phyloP scores from a whole-genome alignment of 306 rosid genomes.

The Lathyrus oleraceus region DNA sequence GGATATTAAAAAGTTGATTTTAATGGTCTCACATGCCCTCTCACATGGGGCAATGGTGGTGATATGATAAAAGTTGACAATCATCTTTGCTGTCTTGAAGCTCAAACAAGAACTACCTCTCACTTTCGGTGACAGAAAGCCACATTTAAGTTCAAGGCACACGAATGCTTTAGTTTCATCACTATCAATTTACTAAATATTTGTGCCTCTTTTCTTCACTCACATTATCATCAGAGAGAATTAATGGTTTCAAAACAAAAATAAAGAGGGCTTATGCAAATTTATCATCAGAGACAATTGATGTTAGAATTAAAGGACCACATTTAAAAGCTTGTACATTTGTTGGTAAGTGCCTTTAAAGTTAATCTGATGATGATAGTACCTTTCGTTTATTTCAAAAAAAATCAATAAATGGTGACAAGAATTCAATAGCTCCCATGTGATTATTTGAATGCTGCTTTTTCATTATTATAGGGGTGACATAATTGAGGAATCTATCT shows the following conservation, averaged over 20 bases:
- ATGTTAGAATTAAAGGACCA: conserved; percentile 37
- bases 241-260: background rate
- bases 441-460: conserved; percentile 32
- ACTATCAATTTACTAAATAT: conserved; percentile 43
- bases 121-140: conserved; percentile 43
- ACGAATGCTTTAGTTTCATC: conserved; percentile 60
- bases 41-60: conserved; percentile 36
- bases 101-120: conserved; percentile 38
- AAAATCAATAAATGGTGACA: conserved; percentile 23
- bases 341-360: conserved; percentile 32
- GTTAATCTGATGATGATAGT: conserved; percentile 27
- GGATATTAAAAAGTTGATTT: background rate
- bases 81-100: conserved; percentile 18
- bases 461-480: conserved; percentile 20
- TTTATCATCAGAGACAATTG: conserved; percentile 7
- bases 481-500: conserved; percentile 28
- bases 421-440: conserved; percentile 41
- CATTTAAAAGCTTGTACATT: conserved; percentile 27
- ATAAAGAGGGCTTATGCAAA: background rate
- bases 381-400: conserved; percentile 26
- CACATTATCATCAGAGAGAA: background rate
- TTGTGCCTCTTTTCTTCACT: conserved; percentile 11
- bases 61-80: background rate
- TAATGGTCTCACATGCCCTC: conserved; percentile 24
- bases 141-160: conserved; percentile 36